A percentile compares a stretch with the other conserved stretches of the same genome.
Conservation (phyloP, 768 basidiomycete species). For the Tulasnella sp. region DNA sequence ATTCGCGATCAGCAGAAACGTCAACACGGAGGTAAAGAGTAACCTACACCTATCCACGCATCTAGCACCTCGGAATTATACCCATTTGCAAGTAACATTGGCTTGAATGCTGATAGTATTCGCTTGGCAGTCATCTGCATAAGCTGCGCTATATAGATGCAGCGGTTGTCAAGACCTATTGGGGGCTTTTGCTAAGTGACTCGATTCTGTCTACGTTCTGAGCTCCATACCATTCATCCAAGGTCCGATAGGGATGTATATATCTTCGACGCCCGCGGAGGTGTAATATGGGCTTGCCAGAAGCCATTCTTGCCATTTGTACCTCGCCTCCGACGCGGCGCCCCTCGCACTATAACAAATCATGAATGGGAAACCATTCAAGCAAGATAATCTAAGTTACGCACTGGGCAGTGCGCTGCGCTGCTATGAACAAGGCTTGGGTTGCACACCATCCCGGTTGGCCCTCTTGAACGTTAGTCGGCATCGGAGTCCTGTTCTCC, state of each 20-base stretch:
- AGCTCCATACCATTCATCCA: constrained; percentile 4
- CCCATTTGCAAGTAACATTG: neutral
- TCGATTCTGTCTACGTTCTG: neutral
- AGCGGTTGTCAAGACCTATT: constrained; percentile 6
- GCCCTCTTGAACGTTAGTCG: too few species aligned
- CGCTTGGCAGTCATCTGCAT: neutral
- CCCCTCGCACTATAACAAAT: neutral
- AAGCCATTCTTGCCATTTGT: constrained; percentile 3
- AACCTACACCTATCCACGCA: constrained; percentile 3
- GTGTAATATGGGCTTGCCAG: constrained; percentile 4
- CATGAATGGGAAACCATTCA: too few species aligned
- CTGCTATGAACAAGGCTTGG: constrained; percentile 1
- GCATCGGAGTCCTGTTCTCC: too few species aligned
- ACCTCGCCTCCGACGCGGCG: constrained; percentile 4
- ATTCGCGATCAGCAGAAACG: too few species aligned
- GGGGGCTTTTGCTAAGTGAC: neutral
- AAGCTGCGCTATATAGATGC: constrained; percentile 5
- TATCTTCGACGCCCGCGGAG: constrained; percentile 7
- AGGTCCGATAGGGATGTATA: constrained; percentile 12
- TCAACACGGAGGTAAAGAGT: neutral
- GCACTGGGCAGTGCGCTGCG: too few species aligned
- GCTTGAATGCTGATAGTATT: neutral
- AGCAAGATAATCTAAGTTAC: too few species aligned
- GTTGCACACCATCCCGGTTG: constrained; percentile 3
- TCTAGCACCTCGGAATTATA: neutral